phyloP scores from a whole-genome alignment of 2,329 filamentous ascomycete genomes.

The Fusarium sp. region DNA sequence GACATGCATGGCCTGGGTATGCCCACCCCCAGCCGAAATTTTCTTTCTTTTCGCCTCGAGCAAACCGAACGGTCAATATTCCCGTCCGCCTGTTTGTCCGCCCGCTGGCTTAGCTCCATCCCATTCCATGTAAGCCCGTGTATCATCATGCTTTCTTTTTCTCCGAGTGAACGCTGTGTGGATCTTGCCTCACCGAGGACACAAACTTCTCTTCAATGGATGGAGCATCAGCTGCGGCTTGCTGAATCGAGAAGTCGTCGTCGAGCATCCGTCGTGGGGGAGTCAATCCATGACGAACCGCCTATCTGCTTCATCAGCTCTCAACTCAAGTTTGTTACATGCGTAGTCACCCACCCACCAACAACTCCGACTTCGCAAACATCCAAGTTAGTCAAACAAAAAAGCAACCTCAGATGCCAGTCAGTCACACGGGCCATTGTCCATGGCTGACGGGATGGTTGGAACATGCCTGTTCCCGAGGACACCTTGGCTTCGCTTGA shows the following conservation, averaged over 20 bases:
- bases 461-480: background rate
- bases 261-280: background rate
- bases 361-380: slow-evolving; percentile 1
- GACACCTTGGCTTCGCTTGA: slow-evolving; percentile 1
- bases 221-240: slow-evolving; percentile 17
- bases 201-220: background rate
- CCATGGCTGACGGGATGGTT: background rate
- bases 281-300: background rate
- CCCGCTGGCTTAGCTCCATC: background rate
- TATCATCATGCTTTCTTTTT: slow-evolving; percentile 16
- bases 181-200: background rate
- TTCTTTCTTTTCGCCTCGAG: slow-evolving; percentile 13
- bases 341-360: background rate
- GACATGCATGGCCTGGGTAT: slow-evolving; percentile 1
- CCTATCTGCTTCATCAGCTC: background rate
- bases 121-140: background rate
- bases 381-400: background rate
- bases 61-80: slow-evolving; percentile 29
- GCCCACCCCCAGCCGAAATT: slow-evolving; percentile 13
- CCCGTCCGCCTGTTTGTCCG: slow-evolving; percentile 6
- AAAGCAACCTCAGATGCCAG: background rate
- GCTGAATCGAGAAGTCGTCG: slow-evolving; percentile 1
- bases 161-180: slow-evolving; percentile 2
- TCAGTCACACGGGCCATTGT: background rate
- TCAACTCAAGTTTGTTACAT: background rate